Base-by-base conservation (phyloP, 768 basidiomycete species). In the Tylopilus intermedius region DNA sequence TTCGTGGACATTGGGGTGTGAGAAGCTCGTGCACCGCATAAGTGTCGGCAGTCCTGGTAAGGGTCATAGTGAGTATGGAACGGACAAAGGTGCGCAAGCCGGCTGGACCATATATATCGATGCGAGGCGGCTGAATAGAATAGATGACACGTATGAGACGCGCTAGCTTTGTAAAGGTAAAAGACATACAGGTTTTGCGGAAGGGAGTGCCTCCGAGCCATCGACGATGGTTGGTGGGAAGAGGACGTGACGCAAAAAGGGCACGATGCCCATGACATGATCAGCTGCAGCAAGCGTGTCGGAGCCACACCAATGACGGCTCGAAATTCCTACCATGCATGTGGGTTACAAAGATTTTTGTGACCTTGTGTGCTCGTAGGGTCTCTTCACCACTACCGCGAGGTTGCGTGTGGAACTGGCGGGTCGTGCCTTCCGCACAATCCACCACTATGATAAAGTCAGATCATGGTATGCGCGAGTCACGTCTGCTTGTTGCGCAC, bases 11-110 rank as follows among this genome's bases (percentile, higher is more conserved):
- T n/a, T 69, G 69, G 2, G 69, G 59, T 2, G 70, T 74, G 18
- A 94, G 74, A 1, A 94, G 78, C 63, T 94, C 91, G 64, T 94
- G 89, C 1, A 90, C 88, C 37, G 76, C 78, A 62, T 86, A 94
- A 13, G 74, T 78, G 43, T 84, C 80, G 1, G 77, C 72, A 3
- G 82, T 80, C 29, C 69, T 72, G 7, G 81, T 81, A 38, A 80
- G 71, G 0, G 92, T 90, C 71, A 89, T 78, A 49, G 76, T 76
- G 61, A 93, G 75, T 50, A 79, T 80, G 38, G 78, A 78, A 41
- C 91, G 86, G 24, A 94, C 71, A 67, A 93, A 88, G 18, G 72
- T 68, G 27, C 92, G 86, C 18, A 92, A 68, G 26, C 91, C 90
- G 11, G 82, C 79, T 0, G 89, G 91, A 0, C 91, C 90, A 63